Evolutionary conservation across 805 yeast species (phyloP), one percentile per base, ranked within the genome.

Genomic region (Saccharomycopsis sp.): DNA sequence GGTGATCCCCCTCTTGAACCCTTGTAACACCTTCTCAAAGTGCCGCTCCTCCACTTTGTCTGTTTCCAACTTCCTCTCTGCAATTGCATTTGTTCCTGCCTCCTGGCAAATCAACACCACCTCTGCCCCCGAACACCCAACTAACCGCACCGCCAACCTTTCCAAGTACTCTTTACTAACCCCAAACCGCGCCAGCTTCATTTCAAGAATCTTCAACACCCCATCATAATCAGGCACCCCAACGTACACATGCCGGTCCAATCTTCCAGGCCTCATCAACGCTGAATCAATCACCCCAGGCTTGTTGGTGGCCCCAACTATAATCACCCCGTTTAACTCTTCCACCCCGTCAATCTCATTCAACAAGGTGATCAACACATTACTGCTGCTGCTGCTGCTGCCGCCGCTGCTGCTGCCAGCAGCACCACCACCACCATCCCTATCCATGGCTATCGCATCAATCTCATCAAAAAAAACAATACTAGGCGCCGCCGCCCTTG

Each of bases 261-360:
- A 66, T 57, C 99, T 73, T 0, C 99, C 99, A 0, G 99, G 98
- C 53, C 99, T 75, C 55, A 92, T 65, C 42, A 92, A 64, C 0
- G 98, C 98, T 0, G 95, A 72, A 55, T 92, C 98, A 33, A 92
- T 86, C 19, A 82, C 81, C 35, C 86, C 87, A 0, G 99, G 99
- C 53, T 95, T 69, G 57, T 92, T 92, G 0, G 99, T 92, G 7
- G 98, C 98, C 2, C 96, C 98, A 21, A 92, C 80, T 8, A 92
- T 80, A 2, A 87, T 84, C 4, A 92, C 98, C 2, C 95, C 96
- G 38, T 81, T 83, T 51, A 92, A 63, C 46, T 88, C 94, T 59
- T 92, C 99, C 13, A 92, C 89, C 55, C 99, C 99, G 57, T 92
- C 99, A 52, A 92, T 83, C 59, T 92, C 99, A 54, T 89, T 92